Evolutionary conservation across 495 filamentous ascomycete genomes (phyloP).

Genomic region (Articulospora tetracladia): DNA sequence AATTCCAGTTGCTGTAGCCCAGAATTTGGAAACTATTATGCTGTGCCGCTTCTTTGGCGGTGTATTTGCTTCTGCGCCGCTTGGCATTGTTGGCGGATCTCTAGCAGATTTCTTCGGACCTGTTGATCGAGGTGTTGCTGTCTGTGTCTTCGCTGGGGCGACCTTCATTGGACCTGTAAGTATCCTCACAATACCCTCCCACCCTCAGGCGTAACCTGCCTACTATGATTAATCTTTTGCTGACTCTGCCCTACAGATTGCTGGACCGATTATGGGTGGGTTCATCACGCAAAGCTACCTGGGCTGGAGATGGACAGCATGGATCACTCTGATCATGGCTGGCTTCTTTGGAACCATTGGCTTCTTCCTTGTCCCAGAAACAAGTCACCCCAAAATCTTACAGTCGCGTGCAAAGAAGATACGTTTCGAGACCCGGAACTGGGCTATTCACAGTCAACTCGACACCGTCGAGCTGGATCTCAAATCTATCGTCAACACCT

Average conservation of each 20-base stretch:
- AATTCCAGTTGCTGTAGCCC: slow-evolving; percentile 56
- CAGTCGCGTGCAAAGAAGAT: slow-evolving; percentile 52
- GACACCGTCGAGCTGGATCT: slow-evolving; percentile 14
- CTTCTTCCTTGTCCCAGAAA: slow-evolving; percentile 44
- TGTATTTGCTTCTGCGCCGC: slow-evolving; percentile 59
- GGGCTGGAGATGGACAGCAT: slow-evolving; percentile 64
- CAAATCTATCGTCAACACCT: slow-evolving; percentile 15
- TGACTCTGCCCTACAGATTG: slow-evolving; percentile 23
- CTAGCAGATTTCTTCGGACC: slow-evolving; percentile 72
- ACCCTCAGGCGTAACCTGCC: slow-evolving; percentile 37
- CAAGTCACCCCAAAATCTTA: slow-evolving; percentile 53
- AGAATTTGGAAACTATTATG: slow-evolving; percentile 58
- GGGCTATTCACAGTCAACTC: slow-evolving; percentile 18
- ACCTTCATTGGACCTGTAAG: slow-evolving; percentile 69
- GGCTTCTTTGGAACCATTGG: slow-evolving; percentile 33
- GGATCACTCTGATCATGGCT: slow-evolving; percentile 57
- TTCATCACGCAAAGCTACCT: slow-evolving; percentile 59
- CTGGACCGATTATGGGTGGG: slow-evolving; percentile 56
- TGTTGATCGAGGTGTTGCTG: slow-evolving; percentile 76
- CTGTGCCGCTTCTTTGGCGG: slow-evolving; percentile 62
- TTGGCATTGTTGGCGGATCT: slow-evolving; percentile 67
- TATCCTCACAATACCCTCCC: slow-evolving; percentile 40
- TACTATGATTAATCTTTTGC: too few species aligned
- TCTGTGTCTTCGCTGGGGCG: slow-evolving; percentile 75
- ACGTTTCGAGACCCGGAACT: slow-evolving; percentile 32